A percentile compares a stretch with the other conserved stretches of the same genome.
These are phyloP conservation scores for Coemansia sp. DNA, from an alignment of 192 early-diverging fungal genomes.

Conservation along the genomic window DNA sequence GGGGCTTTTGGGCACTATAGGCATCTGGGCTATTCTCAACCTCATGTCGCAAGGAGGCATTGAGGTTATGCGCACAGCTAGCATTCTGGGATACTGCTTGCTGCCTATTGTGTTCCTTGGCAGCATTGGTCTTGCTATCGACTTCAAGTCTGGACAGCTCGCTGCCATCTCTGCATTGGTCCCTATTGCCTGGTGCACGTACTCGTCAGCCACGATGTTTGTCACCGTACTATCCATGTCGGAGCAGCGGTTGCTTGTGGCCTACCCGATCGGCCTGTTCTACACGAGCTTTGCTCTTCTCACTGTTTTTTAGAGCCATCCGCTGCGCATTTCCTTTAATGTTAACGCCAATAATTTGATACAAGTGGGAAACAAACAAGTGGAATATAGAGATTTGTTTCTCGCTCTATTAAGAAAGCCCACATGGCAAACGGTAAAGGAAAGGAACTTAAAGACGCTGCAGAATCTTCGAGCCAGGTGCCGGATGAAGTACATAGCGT, in stretches of 20 bases:
- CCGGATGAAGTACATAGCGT: too few relatives aligned
- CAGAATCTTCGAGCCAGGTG: too few relatives aligned
- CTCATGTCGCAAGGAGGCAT: slow-evolving; percentile 89
- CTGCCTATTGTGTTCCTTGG: slow-evolving; percentile 93
- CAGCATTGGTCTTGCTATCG: slow-evolving; percentile 66
- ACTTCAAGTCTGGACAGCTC: slow-evolving; percentile 61
- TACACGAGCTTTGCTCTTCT: slow-evolving; percentile 93
- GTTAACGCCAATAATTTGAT: neutral
- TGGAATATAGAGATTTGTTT: too few relatives aligned
- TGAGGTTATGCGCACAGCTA: slow-evolving; percentile 83
- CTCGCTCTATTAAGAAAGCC: too few relatives aligned
- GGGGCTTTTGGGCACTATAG: slow-evolving; percentile 79
- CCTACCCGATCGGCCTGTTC: slow-evolving; percentile 89
- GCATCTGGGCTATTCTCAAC: slow-evolving; percentile 87
- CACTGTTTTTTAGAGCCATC: slow-evolving; percentile 72
- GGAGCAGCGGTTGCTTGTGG: slow-evolving; percentile 91
- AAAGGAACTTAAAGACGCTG: too few relatives aligned
- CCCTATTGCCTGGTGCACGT: slow-evolving; percentile 92
- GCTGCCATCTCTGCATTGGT: slow-evolving; percentile 65
- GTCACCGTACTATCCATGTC: slow-evolving; percentile 85
- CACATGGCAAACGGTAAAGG: too few relatives aligned
- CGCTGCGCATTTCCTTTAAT: neutral
- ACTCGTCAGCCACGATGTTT: slow-evolving; percentile 92
- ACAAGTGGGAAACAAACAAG: too few relatives aligned
- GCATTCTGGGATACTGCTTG: slow-evolving; percentile 95